Evolutionary conservation across 2,329 filamentous ascomycete species (phyloP), one percentile per base, ranked within the genome.

Genomic region (Endocalyx cinctus): DNA sequence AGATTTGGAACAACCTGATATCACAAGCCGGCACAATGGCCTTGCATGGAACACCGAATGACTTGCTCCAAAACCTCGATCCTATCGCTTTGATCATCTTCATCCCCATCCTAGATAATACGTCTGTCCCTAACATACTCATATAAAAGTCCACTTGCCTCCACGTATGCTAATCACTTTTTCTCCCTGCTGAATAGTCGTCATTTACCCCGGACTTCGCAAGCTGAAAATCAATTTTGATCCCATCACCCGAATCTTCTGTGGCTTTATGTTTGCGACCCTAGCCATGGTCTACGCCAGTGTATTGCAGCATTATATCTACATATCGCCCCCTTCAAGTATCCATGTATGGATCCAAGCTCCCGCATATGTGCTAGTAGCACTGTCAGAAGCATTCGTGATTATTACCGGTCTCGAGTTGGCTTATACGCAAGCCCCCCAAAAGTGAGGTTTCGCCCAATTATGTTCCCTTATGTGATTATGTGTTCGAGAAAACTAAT

Each of bases 341-440:
- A 63, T 79, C 19, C 68, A 75, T 46, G 74, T 79, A 25, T 72
- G 70, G 51, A 57, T 80, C 23, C 66, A 68, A 46, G 54, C 61
- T 0, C 64, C 78, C 10, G 77, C 72, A 18, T 73, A 77, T 14
- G 54, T 80, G 29, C 64, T 79, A 29, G 73, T 78, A 17, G 75
- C 70, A 14, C 57, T 76, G 11, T 66, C 73, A 0, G 76, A 82
- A 53, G 78, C 81, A 37, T 74, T 81, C 48, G 74, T 75, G 29
- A 80, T 75, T 10, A 77, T 86, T 40, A 83, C 81, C 1, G 76
- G 77, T 40, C 70, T 84, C 10, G 82, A 87, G 54, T 85, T 86
- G 45, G 82, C 80, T 13, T 86, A 79, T 59, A 84, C 79, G 50
- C 84, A 86, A 58, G 82, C 82, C 0, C 82, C 82, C 2, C 71